Conservation (phyloP, 23 red algal genomes). For the Gracilaria domingensis region DNA sequence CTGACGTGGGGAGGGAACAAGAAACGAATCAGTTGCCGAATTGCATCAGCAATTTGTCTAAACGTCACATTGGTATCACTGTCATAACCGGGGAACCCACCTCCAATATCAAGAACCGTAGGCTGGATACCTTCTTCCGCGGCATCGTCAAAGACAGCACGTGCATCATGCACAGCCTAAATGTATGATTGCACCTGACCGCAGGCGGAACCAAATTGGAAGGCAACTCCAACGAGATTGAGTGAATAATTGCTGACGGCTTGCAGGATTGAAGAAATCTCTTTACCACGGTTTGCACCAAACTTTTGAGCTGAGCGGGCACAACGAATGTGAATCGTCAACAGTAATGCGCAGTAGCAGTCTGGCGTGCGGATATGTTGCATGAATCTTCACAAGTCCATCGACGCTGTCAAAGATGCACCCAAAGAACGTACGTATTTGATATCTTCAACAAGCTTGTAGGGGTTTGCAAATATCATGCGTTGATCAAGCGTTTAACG, state of each 20-base stretch:
- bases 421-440: slow-evolving; percentile 64
- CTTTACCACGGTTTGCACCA: slow-evolving; percentile 64
- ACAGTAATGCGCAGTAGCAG: slow-evolving; percentile 84
- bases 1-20: slow-evolving; percentile 65
- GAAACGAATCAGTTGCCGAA: slow-evolving; percentile 53
- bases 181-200: too few species aligned
- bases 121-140: slow-evolving; percentile 48
- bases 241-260: slow-evolving; percentile 55
- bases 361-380: slow-evolving; percentile 43
- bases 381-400: slow-evolving; percentile 77
- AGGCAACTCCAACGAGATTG: slow-evolving; percentile 86
- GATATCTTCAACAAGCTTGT: slow-evolving; percentile 74
- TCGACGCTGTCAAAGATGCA: slow-evolving; percentile 87
- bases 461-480: slow-evolving; percentile 93
- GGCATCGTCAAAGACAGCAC: slow-evolving; percentile 69
- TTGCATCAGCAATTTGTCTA: slow-evolving; percentile 56
- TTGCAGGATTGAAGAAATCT: too few species aligned
- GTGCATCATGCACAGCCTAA: slow-evolving; percentile 66
- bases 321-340: slow-evolving; percentile 73
- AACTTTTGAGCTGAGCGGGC: slow-evolving; percentile 91
- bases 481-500: slow-evolving; percentile 20
- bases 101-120: slow-evolving; percentile 87
- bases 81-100: slow-evolving; percentile 89
- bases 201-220: slow-evolving; percentile 89
- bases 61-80: slow-evolving; percentile 84